Percentiles rank a stretch among this genome's conserved stretches.
Conservation (phyloP, 371 early-diverging fungal genomes). For the Mortierella sp. region DNA sequence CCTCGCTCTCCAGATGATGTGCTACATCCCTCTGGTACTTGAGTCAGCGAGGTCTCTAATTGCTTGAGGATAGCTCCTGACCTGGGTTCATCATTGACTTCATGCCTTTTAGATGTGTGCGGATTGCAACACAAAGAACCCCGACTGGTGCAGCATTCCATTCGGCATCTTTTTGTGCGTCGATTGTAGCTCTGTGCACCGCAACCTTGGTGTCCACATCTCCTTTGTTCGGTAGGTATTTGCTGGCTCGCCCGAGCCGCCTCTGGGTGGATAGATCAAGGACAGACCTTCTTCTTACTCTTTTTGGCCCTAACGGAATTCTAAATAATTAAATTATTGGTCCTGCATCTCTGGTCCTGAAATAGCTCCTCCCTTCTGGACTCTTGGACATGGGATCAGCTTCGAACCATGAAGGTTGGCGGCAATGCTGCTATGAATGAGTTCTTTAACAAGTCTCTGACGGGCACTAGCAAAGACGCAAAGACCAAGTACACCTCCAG, state of each 20-base stretch:
- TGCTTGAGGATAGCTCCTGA: too few species aligned
- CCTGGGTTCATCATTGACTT: too few species aligned
- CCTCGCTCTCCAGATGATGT: background rate
- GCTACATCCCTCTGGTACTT: slow-evolving; percentile 2
- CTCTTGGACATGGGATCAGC: slow-evolving; percentile 94
- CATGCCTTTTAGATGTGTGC: slow-evolving; percentile 81
- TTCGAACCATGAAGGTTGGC: slow-evolving; percentile 92
- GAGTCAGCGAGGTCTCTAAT: background rate
- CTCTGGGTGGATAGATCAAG: background rate
- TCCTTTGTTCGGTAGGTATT: slow-evolving; percentile 89
- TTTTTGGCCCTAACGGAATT: background rate
- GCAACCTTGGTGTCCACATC: slow-evolving; percentile 96
- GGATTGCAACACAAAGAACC: slow-evolving; percentile 97
- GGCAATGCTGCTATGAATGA: slow-evolving; percentile 85
- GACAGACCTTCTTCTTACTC: background rate
- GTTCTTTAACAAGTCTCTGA: slow-evolving; percentile 73
- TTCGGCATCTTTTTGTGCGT: slow-evolving; percentile 98
- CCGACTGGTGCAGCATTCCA: slow-evolving; percentile 97
- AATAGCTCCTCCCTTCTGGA: slow-evolving; percentile 88
- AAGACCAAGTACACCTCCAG: slow-evolving; percentile 86
- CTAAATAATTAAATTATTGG: background rate
- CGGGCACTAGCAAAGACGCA: slow-evolving; percentile 71
- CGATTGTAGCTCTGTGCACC: slow-evolving; percentile 96
- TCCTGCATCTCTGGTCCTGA: too few species aligned
- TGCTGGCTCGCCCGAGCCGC: background rate